Base-by-base conservation (phyloP, 345 rosid species). In the Theobroma cacao region DNA sequence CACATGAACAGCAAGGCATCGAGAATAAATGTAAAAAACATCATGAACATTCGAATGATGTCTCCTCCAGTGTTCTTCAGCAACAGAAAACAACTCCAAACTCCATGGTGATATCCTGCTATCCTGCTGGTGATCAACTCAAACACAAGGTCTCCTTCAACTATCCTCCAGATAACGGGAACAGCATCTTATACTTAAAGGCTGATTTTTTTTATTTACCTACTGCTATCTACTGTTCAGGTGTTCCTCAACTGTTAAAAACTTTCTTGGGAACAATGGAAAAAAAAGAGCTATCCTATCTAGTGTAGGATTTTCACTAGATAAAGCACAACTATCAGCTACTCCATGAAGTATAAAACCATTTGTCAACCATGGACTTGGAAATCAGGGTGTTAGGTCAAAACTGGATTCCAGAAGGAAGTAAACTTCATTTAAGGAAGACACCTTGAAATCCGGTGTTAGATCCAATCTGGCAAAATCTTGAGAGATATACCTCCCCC, bases 381-480 rank as follows among this genome's bases (percentile, higher is more conserved):
- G 7, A 65, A 71, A 75, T 88, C 89, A 92, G 5, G 94, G 89
- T 48, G 36, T 72, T 69, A 93, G 82, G 75, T 91, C 82, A 77
- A 95, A 93, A 78, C 90, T 86, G n/a, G 85, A 78, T 77, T 92
- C 91, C 87, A 95, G 70, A 56, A 93, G 41, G 13, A 89, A 81
- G 60, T 82, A 82, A 75, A 93, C 83, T 71, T 95, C 90, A 22
- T 84, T 50, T 40, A 95, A 80, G 76, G 98, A 85, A 56, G 91
- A 87, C 78, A 91, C 98, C 83, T 82, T 89, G 83, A 93, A 93
- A 87, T 95, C 92, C 20, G 99, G 98, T 15, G 84, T 80, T 41
- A 86, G 78, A 55, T 87, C 90, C 30, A 83, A 69, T 26, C 79
- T 78, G 40, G 89, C 79, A 76, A 85, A 91, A 78, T 93, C 94